Base-by-base conservation (phyloP, 495 filamentous ascomycete genomes). In the Neurospora africana region DNA sequence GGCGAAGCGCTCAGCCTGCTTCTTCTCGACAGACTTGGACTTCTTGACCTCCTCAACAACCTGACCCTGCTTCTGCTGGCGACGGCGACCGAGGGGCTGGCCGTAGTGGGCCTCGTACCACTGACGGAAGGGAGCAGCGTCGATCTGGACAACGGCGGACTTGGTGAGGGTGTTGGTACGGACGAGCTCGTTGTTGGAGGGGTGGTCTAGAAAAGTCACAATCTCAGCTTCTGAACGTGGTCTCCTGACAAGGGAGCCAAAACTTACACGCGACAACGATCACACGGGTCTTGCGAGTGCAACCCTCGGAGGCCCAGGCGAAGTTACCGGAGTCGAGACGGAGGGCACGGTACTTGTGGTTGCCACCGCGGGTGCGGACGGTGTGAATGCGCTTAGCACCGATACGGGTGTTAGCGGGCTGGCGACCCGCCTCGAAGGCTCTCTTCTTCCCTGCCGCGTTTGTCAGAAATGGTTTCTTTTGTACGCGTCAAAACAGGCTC, bases 41-140 rank as follows among this genome's bases (percentile, higher is more conserved):
- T 94, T 94, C 91, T 95, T 94, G 76, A 79, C 79, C 81, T 90
- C 91, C 82, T 92, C 91, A 76, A 87, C 81, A 74, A 82, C 81
- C 74, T 87, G 87, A 75, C 83, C 83, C 77, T 82, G 81, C 87
- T 93, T 93, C 81, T 89, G 86, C 87, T 97, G 95, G 86, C 94
- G 92, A 82, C 92, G 89, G 78, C 95, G 91, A 79, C 95, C 95
- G 72, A 99, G 83, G 76, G 85, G 76, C 83, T 91, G 88, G 80
- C 95, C 95, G 87, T 99, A 99, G 91, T 99, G 96, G 73, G 95
- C 93, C 89, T 99, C 95, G 84, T 97, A 99, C 95, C 95, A 99
- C 88, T 98, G 96, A 81, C 95, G 87, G 92, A 99, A 99, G 75
- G 95, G 95, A 69, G 94, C 93, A 75, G 96, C 96, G 84, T 99